Base-by-base conservation (phyloP, 345 rosid species). In the Lepidium didymum region DNA sequence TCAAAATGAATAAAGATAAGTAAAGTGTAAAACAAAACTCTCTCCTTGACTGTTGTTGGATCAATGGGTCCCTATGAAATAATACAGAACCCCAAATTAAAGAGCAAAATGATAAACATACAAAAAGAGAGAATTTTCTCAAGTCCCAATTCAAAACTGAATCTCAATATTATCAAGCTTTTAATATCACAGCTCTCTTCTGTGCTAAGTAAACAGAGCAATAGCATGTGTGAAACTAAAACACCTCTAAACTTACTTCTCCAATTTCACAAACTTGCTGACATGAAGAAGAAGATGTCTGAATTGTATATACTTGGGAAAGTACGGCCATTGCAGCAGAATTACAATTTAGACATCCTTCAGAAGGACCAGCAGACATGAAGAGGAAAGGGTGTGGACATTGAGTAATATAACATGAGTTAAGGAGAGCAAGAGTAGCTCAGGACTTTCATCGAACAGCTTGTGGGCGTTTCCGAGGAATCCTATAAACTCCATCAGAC, bases 371-470 rank as follows among this genome's bases (percentile, higher is more conserved):
- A 43, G 11, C 49, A 15, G 23, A 40, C 43, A 37, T 3, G 51
- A 45, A 18, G 51, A 45, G 13, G 15, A 50, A 27, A 50, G 6
- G 5, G 25, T 25, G 10, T 51, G 16, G 6, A 1, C 31, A 27
- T 14, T 50, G 55, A 15, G 55, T 25, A 11, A 13, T 4, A 13
- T 7, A 25, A 33, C 40, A 53, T 25, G 40, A 68, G 12, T 16
- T 9, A 5, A 16, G 49, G 84, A 81, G 63, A 82, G 78, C 61
- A 82, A 45, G 60, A 81, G 81, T 11, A 83, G 88, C 43, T 82
- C 84, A 21, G 84, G 71, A 85, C 84, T 78, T 85, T 52, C 73
- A 23, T 84, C 86, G 63, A 87, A 56, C 81, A 87, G 72, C 15
- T 77, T 75, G 46, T 78, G 79, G 33, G 87, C 87, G 62, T 76